Evolutionary conservation across 2,329 filamentous ascomycete genomes (phyloP).

Genomic region (Zalaria sp.): DNA sequence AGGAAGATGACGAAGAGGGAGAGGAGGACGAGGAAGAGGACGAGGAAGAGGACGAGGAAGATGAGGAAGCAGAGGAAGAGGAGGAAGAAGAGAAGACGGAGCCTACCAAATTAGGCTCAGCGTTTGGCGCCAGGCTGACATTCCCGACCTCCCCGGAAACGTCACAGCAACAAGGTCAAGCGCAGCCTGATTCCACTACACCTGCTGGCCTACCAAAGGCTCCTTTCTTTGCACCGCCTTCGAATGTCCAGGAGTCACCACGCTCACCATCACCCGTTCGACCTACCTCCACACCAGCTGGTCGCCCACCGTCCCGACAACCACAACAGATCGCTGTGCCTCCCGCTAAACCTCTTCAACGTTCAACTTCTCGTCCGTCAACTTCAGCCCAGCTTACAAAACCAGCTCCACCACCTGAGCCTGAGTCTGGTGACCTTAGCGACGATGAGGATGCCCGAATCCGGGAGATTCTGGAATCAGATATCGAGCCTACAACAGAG

Average conservation of each 20-base stretch:
- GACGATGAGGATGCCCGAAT: slow-evolving; percentile 59
- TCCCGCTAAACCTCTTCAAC: slow-evolving; percentile 2
- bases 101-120: background rate
- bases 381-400: slow-evolving; percentile 10
- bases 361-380: slow-evolving; percentile 10
- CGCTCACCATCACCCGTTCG: slow-evolving; percentile 62
- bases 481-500: slow-evolving; percentile 45
- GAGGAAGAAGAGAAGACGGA: slow-evolving; percentile 19
- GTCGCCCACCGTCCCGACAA: slow-evolving; percentile 5
- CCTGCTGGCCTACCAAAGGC: slow-evolving; percentile 7
- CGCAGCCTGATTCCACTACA: slow-evolving; percentile 6
- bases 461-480: slow-evolving; percentile 46
- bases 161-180: background rate
- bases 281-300: slow-evolving; percentile 35
- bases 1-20: slow-evolving; percentile 17
- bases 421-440: slow-evolving; percentile 34
- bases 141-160: slow-evolving; percentile 4
- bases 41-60: slow-evolving; percentile 28
- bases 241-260: slow-evolving; percentile 23
- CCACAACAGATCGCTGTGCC: slow-evolving; percentile 8
- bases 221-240: slow-evolving; percentile 6
- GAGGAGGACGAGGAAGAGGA: slow-evolving; percentile 31
- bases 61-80: slow-evolving; percentile 30
- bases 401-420: slow-evolving; percentile 18
- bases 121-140: slow-evolving; percentile 5